Evolutionary conservation across 345 rosid genomes (phyloP).

Genomic region (Draba incana): DNA sequence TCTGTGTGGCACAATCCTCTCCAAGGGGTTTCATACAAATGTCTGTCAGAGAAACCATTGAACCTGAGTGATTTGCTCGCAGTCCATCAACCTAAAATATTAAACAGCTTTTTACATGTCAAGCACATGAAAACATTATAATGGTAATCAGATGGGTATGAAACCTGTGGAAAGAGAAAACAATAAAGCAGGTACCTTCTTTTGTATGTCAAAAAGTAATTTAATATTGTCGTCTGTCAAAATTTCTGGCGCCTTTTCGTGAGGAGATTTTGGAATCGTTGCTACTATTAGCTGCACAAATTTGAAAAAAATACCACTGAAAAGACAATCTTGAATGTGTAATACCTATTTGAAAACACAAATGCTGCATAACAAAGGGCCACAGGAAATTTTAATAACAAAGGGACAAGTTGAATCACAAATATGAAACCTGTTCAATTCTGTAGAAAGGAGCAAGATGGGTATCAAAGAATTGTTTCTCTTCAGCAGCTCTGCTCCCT

Average conservation of each 20-base stretch:
- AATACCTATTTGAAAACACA: slow-evolving; percentile 1
- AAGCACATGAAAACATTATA: slow-evolving; percentile 3
- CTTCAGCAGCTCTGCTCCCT: slow-evolving; percentile 92
- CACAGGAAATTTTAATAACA: slow-evolving; percentile 18
- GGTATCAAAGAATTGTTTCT: slow-evolving; percentile 85
- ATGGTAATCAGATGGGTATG: slow-evolving; percentile 1
- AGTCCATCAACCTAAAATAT: slow-evolving; percentile 79
- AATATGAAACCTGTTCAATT: slow-evolving; percentile 81
- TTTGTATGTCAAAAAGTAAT: slow-evolving; percentile 90
- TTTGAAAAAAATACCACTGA: background rate
- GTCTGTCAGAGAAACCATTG: slow-evolving; percentile 78
- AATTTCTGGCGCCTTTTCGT: slow-evolving; percentile 65
- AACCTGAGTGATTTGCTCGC: slow-evolving; percentile 78
- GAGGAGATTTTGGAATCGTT: slow-evolving; percentile 59
- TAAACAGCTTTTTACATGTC: slow-evolving; percentile 15
- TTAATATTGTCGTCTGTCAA: slow-evolving; percentile 83
- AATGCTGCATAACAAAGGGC: background rate
- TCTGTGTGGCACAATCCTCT: slow-evolving; percentile 94
- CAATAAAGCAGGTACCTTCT: slow-evolving; percentile 59
- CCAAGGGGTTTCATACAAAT: slow-evolving; percentile 97
- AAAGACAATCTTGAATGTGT: background rate
- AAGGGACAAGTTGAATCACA: slow-evolving; percentile 8
- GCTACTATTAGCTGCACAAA: slow-evolving; percentile 78
- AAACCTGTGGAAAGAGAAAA: background rate
- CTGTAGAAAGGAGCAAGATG: slow-evolving; percentile 95